These are phyloP conservation scores for Syncephalis plumigaleata DNA, from an alignment of 371 early-diverging fungal genomes.

Conservation along the genomic window DNA sequence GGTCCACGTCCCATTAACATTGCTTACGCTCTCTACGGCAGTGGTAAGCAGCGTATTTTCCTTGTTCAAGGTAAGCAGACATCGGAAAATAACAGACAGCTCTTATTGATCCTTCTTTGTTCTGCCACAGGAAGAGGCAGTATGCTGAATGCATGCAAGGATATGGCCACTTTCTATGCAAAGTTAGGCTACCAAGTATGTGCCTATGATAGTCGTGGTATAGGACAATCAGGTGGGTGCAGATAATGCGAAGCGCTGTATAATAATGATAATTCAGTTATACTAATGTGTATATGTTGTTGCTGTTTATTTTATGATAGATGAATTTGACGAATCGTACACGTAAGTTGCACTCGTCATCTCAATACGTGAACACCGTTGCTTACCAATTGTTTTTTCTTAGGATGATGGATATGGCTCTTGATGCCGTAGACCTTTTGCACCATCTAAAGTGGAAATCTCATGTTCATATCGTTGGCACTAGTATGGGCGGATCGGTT, in stretches of 20 bases:
- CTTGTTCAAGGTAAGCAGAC: no score
- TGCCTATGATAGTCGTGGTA: slow-evolving; percentile 66
- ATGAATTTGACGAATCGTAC: background rate
- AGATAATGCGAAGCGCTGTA: no score
- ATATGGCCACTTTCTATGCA: slow-evolving; percentile 35
- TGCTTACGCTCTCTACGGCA: no score
- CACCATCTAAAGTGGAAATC: slow-evolving; percentile 40
- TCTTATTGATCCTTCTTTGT: no score
- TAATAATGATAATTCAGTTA: no score
- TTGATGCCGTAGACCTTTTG: slow-evolving; percentile 38
- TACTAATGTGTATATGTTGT: no score
- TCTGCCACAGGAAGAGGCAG: no score
- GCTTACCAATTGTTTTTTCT: background rate
- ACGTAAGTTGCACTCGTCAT: background rate
- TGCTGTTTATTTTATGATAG: background rate
- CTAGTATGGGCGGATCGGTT: slow-evolving; percentile 71
- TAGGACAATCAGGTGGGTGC: slow-evolving; percentile 17
- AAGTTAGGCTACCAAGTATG: slow-evolving; percentile 41
- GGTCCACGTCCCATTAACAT: no score
- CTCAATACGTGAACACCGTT: slow-evolving; percentile 3
- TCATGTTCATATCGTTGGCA: slow-evolving; percentile 42
- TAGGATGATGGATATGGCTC: slow-evolving; percentile 47
- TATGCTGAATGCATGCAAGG: no score
- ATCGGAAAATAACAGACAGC: no score
- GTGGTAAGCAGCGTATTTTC: no score